A percentile compares a stretch with the other conserved stretches of the same genome.
These are phyloP conservation scores for Leptoxyphium fumago DNA, from an alignment of 2,329 filamentous ascomycete genomes.

Conservation along the genomic window DNA sequence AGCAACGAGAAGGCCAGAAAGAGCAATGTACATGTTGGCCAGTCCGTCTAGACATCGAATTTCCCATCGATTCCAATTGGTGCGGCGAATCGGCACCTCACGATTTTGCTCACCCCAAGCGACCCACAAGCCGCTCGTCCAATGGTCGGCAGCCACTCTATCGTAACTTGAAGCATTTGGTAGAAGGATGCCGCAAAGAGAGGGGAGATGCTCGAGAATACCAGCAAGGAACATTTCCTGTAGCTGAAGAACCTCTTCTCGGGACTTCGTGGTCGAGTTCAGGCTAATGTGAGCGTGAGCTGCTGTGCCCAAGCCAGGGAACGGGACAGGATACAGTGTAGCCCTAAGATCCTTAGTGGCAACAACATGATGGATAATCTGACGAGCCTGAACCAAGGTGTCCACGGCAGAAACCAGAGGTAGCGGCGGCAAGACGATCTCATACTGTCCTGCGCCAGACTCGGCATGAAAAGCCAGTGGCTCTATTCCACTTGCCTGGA, in stretches of 20 bases:
- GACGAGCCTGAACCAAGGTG: constrained; percentile 52
- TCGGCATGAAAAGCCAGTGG: constrained; percentile 65
- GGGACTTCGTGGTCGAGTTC: constrained; percentile 21
- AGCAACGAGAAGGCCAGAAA: constrained; percentile 45
- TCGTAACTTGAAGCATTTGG: constrained; percentile 53
- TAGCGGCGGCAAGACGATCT: constrained; percentile 53
- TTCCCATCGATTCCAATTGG: constrained; percentile 51
- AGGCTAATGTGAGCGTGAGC: constrained; percentile 59
- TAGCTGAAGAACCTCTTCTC: constrained; percentile 18
- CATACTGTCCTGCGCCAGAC: constrained; percentile 59
- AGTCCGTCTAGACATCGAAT: constrained; percentile 64
- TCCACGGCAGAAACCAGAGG: constrained; percentile 56
- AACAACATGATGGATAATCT: constrained; percentile 52
- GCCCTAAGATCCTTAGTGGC: constrained; percentile 48
- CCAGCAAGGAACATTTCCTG: constrained; percentile 56
- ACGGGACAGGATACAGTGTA: constrained; percentile 61
- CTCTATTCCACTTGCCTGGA: constrained; percentile 48
- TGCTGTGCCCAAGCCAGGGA: constrained; percentile 45
- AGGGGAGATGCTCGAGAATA: constrained; percentile 49
- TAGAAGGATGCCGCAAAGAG: constrained; percentile 55
- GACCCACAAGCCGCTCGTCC: constrained; percentile 67
- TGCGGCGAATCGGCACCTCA: constrained; percentile 55
- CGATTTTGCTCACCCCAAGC: constrained; percentile 73
- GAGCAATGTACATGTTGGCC: constrained; percentile 61
- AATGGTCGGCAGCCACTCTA: constrained; percentile 51